Evolutionary conservation across 139 green algal species (phyloP), one percentile per base, ranked within the genome.

Genomic region (Tetraselmis chui): DNA sequence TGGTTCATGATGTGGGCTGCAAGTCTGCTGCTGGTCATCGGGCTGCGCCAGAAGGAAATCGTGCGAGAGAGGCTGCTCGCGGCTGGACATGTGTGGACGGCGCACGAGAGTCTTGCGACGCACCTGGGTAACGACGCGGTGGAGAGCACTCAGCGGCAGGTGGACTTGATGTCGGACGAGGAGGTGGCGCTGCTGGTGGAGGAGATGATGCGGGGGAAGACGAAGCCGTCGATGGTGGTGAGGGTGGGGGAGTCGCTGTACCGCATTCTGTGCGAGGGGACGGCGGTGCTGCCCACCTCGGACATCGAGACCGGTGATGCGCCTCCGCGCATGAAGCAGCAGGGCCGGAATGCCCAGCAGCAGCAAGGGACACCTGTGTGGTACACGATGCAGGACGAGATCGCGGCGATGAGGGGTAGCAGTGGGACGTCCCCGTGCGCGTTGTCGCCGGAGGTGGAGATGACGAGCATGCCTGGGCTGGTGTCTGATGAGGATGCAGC

Each of bases 1-100:
- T 92, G 88, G 87, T 28, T 80, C 27, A 27, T 30, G 1, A 91
- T 91, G 87, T 91, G 87, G 87, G 1, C 76, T 0, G 76, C 59
- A 0, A 59, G 31, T 18, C 67, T 88, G 30, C 31, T 91, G 23
- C 32, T 91, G 11, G 59, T n/a, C 1, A 58, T 25, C 26, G 88
- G 83, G 25, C 84, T 92, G 79, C 32, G 30, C 11, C 78, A 84
- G 59, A 90, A 91, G 81, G 88, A 92, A 82, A 26, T 23, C 30
- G 30, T 89, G 75, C 81, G 88, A 0, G 85, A 87, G 29, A 26
- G 29, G 30, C 84, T 90, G 82, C 76, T 89, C 28, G 75, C 82
- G 2, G 32, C 77, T 23, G 86, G 88, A 0, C 82, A 80, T 45
- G 83, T 90, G 28, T 89, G 82, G 83, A 91, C 85, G 23, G 76